Percentiles rank a stretch among this genome's conserved stretches.
These are phyloP conservation scores for Blakeslea trispora DNA, from an alignment of 371 early-diverging fungal genomes.

Conservation along the genomic window DNA sequence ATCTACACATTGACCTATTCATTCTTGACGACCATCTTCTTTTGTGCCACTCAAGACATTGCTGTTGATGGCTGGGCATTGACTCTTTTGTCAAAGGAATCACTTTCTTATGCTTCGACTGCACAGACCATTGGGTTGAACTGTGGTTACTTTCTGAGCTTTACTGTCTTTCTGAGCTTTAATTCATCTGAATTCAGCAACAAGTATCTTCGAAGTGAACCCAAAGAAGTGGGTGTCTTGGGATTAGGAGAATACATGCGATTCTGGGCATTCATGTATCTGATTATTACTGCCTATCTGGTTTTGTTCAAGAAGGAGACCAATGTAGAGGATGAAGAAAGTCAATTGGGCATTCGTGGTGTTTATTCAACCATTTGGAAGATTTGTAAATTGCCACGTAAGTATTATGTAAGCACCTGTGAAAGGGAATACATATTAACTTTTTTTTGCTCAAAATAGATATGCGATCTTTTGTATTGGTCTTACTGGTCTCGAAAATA, in stretches of 20 bases:
- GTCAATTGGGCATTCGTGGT: constrained; percentile 54
- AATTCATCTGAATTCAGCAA: constrained; percentile 94
- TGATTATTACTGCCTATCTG: constrained; percentile 82
- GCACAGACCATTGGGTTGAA: constrained; percentile 97
- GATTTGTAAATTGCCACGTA: constrained; percentile 74
- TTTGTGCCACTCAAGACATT: constrained; percentile 98
- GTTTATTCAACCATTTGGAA: constrained; percentile 70
- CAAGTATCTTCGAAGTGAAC: constrained; percentile 80
- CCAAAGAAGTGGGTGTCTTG: constrained; percentile 74
- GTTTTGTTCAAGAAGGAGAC: constrained; percentile 76
- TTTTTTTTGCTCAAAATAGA: constrained; percentile 44
- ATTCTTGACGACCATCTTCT: constrained; percentile 81
- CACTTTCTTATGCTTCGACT: constrained; percentile 87
- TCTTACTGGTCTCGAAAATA: constrained; percentile 86
- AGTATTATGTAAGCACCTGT: constrained; percentile 14
- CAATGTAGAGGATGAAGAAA: constrained; percentile 45
- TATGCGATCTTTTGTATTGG: constrained; percentile 79
- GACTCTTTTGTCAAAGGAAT: constrained; percentile 87
- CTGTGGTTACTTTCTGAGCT: constrained; percentile 92
- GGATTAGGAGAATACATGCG: constrained; percentile 83
- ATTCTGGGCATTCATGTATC: constrained; percentile 91
- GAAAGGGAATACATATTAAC: too few relatives aligned
- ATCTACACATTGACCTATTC: constrained; percentile 69
- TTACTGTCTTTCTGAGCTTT: constrained; percentile 94
- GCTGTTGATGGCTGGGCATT: constrained; percentile 98